Conservation (phyloP, 805 yeast genomes). For the Candida andamanensis region DNA sequence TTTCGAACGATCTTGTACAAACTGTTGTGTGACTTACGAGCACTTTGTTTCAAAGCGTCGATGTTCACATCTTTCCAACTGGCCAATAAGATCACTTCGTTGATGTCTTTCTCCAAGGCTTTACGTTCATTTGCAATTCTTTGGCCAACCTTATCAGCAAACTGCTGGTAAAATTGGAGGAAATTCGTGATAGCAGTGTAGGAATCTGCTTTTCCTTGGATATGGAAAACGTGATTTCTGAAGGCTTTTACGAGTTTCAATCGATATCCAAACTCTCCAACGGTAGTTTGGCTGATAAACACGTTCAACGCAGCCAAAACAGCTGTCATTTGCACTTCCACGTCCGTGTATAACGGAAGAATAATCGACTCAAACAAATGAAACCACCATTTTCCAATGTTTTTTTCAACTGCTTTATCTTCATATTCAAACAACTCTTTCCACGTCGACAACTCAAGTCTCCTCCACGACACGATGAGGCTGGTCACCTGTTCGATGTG, state of each 20-base stretch:
- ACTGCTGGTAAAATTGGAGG: slow-evolving; percentile 63
- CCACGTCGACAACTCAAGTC: slow-evolving; percentile 84
- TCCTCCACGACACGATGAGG: slow-evolving; percentile 87
- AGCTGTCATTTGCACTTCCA: slow-evolving; percentile 12
- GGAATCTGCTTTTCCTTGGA: slow-evolving; percentile 21
- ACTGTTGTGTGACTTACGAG: slow-evolving; percentile 79
- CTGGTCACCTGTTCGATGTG: slow-evolving; percentile 56
- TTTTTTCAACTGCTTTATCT: slow-evolving; percentile 41
- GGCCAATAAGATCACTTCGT: slow-evolving; percentile 82
- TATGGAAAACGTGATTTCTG: slow-evolving; percentile 41
- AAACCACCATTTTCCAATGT: slow-evolving; percentile 85
- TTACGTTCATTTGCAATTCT: slow-evolving; percentile 43
- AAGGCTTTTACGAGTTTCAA: slow-evolving; percentile 63
- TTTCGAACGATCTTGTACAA: slow-evolving; percentile 81
- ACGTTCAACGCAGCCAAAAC: slow-evolving; percentile 56
- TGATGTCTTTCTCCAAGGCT: slow-evolving; percentile 67
- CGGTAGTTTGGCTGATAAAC: slow-evolving; percentile 69
- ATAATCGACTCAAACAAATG: slow-evolving; percentile 79
- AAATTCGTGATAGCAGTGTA: slow-evolving; percentile 50
- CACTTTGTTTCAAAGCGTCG: slow-evolving; percentile 90
- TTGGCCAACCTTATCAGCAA: slow-evolving; percentile 44
- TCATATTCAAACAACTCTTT: slow-evolving; percentile 66
- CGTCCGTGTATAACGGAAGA: slow-evolving; percentile 42
- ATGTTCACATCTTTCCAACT: slow-evolving; percentile 97
- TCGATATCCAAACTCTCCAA: slow-evolving; percentile 67